phyloP scores from a whole-genome alignment of 495 filamentous ascomycete species.

The Hypoxylon trugodes region DNA sequence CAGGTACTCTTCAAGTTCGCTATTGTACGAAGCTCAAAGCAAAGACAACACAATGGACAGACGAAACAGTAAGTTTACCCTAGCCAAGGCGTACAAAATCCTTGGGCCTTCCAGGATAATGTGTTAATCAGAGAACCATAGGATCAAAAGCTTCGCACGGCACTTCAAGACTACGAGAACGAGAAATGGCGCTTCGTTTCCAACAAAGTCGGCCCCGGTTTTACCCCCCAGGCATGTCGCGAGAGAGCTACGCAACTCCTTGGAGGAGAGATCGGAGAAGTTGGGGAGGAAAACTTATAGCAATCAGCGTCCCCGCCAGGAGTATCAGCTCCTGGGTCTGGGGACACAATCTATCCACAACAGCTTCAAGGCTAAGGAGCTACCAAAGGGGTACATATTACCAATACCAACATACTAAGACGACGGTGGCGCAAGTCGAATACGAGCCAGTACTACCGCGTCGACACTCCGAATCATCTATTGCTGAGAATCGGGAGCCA shows the following conservation, averaged over 20 bases:
- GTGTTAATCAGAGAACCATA: constrained; percentile 48
- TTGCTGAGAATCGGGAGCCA: background rate
- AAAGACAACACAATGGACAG: constrained; percentile 90
- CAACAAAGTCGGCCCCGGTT: constrained; percentile 84
- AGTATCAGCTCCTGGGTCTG: constrained; percentile 60
- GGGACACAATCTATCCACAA: constrained; percentile 57
- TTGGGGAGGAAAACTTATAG: constrained; percentile 57
- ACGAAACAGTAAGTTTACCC: constrained; percentile 76
- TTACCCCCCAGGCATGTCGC: constrained; percentile 83
- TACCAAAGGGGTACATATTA: constrained; percentile 5
- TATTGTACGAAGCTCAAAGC: constrained; percentile 95
- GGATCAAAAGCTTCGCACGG: constrained; percentile 80
- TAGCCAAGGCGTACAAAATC: constrained; percentile 11
- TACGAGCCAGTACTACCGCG: background rate
- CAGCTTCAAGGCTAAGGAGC: constrained; percentile 47
- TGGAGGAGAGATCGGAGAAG: constrained; percentile 44
- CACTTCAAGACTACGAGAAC: constrained; percentile 86
- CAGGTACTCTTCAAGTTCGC: constrained; percentile 87
- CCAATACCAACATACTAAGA: constrained; percentile 14
- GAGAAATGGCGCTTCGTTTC: constrained; percentile 90
- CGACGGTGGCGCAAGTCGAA: constrained; percentile 2
- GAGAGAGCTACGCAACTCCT: constrained; percentile 73
- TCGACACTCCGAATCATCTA: constrained; percentile 10
- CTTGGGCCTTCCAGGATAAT: constrained; percentile 4
- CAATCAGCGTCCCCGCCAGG: constrained; percentile 63